Evolutionary conservation across 2,329 filamentous ascomycete species (phyloP).

Genomic region (Lasiodiplodia sp.): DNA sequence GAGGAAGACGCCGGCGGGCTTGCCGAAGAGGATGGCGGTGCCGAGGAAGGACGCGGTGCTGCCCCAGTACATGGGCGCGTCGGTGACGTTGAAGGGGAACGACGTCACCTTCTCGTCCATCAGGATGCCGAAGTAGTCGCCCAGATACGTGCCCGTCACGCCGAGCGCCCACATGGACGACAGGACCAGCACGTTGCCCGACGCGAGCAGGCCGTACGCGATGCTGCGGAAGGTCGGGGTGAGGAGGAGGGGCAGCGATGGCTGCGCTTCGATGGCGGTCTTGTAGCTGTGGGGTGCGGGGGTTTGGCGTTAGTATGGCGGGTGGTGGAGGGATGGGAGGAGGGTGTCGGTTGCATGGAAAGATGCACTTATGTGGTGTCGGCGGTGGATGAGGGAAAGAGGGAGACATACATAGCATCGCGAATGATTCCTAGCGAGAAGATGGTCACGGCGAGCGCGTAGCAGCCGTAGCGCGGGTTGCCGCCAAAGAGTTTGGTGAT

Average conservation of each 20-base stretch:
- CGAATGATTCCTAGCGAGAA: constrained; percentile 91
- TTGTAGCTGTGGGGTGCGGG: constrained; percentile 70
- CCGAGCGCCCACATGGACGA: constrained; percentile 91
- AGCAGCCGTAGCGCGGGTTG: constrained; percentile 81
- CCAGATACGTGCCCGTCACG: constrained; percentile 93
- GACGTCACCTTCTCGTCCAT: constrained; percentile 95
- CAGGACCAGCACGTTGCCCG: constrained; percentile 84
- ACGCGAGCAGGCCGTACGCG: constrained; percentile 74
- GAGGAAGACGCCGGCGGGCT: constrained; percentile 83
- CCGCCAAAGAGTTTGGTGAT: constrained; percentile 87
- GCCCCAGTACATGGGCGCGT: constrained; percentile 96
- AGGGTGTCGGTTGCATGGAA: background rate
- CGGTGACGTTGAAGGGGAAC: constrained; percentile 93
- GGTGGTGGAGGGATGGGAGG: constrained; percentile 9
- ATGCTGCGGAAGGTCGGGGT: constrained; percentile 65
- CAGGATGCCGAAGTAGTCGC: constrained; percentile 98
- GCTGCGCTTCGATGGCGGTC: constrained; percentile 77
- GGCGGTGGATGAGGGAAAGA: background rate
- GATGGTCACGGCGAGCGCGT: constrained; percentile 85
- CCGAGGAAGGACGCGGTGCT: constrained; percentile 92
- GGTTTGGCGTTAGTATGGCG: constrained; percentile 7
- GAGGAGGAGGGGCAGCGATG: constrained; percentile 76
- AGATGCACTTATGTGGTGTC: no score
- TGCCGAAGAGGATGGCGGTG: constrained; percentile 82
- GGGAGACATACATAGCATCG: constrained; percentile 62